Percentiles rank a stretch among this genome's conserved stretches.
Conservation (phyloP, 2,329 filamentous ascomycete species). For the Tetracladium maxilliforme region DNA sequence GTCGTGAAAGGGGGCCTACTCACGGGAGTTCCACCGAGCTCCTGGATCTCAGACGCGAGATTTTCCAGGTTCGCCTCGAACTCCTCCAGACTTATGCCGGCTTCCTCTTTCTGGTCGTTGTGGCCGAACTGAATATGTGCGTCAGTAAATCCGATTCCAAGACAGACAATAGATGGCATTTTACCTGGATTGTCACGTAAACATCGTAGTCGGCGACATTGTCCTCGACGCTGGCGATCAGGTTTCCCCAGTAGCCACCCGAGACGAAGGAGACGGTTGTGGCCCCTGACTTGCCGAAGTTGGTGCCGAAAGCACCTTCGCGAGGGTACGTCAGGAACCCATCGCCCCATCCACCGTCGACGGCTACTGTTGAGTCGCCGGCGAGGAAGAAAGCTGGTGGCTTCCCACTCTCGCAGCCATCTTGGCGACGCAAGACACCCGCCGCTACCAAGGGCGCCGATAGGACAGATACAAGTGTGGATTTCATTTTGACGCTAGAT, state of each 20-base stretch:
- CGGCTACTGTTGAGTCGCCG: constrained; percentile 24
- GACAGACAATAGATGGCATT: constrained; percentile 2
- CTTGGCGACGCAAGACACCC: background rate
- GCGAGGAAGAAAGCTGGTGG: constrained; percentile 21
- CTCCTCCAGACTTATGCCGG: constrained; percentile 19
- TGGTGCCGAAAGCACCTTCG: constrained; percentile 23
- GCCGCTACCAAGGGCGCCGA: background rate
- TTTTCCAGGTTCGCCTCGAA: constrained; percentile 26
- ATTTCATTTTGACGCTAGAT: no score
- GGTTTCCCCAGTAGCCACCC: constrained; percentile 27
- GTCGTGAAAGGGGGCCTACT: background rate
- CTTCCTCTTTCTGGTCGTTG: constrained; percentile 31
- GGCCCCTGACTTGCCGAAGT: constrained; percentile 29
- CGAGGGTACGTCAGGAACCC: constrained; percentile 31
- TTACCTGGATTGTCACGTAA: constrained; percentile 32
- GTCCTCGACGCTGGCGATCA: constrained; percentile 19
- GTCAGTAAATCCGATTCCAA: background rate
- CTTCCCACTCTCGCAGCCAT: constrained; percentile 4
- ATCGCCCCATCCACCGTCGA: constrained; percentile 28
- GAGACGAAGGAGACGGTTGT: constrained; percentile 30
- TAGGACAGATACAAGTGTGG: background rate
- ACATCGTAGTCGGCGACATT: constrained; percentile 18
- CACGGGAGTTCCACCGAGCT: constrained; percentile 14
- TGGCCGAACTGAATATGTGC: constrained; percentile 25
- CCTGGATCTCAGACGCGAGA: constrained; percentile 14